Conservation (phyloP, 2,329 filamentous ascomycete genomes). For the Parafenestella ontariensis region DNA sequence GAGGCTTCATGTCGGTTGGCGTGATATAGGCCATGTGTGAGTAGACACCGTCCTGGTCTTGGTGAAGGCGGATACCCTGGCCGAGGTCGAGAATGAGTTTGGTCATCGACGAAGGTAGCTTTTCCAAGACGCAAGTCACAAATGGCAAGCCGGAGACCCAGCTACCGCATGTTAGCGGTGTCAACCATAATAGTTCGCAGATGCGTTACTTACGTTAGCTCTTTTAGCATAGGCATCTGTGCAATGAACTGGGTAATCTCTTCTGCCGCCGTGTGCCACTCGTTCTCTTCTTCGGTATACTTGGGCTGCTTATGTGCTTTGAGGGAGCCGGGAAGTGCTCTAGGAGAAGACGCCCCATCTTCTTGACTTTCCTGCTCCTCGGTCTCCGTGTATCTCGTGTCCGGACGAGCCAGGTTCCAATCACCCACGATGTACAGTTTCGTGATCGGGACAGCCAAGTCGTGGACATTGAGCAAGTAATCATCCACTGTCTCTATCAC, state of each 20-base stretch:
- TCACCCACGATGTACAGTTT: slow-evolving; percentile 39
- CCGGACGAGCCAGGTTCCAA: slow-evolving; percentile 17
- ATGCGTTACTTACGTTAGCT: slow-evolving; percentile 34
- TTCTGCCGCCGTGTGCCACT: slow-evolving; percentile 26
- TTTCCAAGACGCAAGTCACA: slow-evolving; percentile 26
- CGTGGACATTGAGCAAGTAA: slow-evolving; percentile 6
- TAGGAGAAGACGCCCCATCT: background rate
- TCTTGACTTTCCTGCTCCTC: background rate
- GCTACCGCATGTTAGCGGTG: slow-evolving; percentile 16
- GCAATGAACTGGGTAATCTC: slow-evolving; percentile 26
- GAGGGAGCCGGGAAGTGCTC: background rate
- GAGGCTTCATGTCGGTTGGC: slow-evolving; percentile 29
- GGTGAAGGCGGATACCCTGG: slow-evolving; percentile 25
- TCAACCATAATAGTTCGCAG: background rate
- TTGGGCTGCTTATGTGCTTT: background rate
- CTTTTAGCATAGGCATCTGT: slow-evolving; percentile 29
- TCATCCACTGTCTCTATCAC: slow-evolving; percentile 11
- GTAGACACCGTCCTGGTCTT: slow-evolving; percentile 12
- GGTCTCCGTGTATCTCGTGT: background rate
- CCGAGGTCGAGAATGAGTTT: slow-evolving; percentile 41
- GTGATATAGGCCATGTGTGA: slow-evolving; percentile 31
- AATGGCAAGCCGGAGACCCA: slow-evolving; percentile 41
- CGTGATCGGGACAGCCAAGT: slow-evolving; percentile 4
- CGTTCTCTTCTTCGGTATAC: background rate
- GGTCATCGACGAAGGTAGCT: slow-evolving; percentile 27